A percentile compares a stretch with the other conserved stretches of the same genome.
phyloP scores from a whole-genome alignment of 345 rosid species.

The Eucalyptus curtisii region DNA sequence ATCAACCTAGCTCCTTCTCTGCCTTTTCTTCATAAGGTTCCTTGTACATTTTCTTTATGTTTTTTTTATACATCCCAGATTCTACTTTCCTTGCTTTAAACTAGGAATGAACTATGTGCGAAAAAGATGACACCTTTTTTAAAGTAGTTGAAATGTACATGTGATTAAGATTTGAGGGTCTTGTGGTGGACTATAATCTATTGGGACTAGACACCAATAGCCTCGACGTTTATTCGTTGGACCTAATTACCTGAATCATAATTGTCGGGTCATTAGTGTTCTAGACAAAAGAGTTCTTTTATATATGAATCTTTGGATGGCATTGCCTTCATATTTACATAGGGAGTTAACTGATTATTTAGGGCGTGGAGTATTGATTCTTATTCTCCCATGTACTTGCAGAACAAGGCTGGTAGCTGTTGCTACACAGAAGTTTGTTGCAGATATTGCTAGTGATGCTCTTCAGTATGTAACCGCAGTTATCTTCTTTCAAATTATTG shows the following conservation, averaged over 20 bases:
- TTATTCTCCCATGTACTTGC: conserved; percentile 2
- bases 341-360: neutral
- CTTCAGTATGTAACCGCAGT: conserved; percentile 44
- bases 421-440: conserved; percentile 92
- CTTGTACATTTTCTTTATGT: neutral
- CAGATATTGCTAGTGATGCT: conserved; percentile 90
- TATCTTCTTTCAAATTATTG: neutral
- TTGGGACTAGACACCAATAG: neutral
- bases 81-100: neutral
- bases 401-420: conserved; percentile 87
- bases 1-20: neutral
- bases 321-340: neutral
- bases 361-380: neutral
- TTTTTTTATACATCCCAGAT: neutral
- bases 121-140: neutral
- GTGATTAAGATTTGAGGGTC: neutral
- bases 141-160: neutral
- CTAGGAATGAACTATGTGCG: neutral
- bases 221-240: neutral
- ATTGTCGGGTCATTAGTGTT: neutral
- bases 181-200: neutral
- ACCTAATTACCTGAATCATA: neutral
- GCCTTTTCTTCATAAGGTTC: neutral
- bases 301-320: neutral
- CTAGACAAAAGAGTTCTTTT: neutral